Conservation (phyloP, 176 grass and related monocot genomes). For the Elaeis guineensis region DNA sequence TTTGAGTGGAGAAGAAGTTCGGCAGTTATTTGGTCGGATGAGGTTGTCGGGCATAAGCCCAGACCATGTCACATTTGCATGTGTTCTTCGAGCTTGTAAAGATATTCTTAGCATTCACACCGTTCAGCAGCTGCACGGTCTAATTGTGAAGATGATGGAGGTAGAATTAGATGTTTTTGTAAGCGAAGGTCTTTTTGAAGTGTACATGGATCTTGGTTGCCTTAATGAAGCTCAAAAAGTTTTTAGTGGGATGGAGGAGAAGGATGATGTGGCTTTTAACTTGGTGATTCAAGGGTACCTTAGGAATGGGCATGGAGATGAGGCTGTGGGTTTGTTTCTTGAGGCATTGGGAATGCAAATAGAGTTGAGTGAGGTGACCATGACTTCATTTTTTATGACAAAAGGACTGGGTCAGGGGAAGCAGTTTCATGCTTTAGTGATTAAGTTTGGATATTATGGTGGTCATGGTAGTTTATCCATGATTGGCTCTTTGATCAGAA, state of each 20-base stretch:
- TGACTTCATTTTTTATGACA: no score
- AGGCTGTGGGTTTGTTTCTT: slow-evolving; percentile 7
- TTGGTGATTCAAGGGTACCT: slow-evolving; percentile 34
- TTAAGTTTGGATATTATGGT: slow-evolving; percentile 22
- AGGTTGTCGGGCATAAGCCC: slow-evolving; percentile 16
- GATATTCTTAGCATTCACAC: background rate
- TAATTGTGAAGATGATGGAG: slow-evolving; percentile 22
- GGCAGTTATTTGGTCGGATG: slow-evolving; percentile 23
- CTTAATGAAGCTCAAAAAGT: slow-evolving; percentile 22
- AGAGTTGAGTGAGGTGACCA: no score
- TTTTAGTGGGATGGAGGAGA: slow-evolving; percentile 24
- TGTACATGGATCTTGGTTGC: slow-evolving; percentile 24
- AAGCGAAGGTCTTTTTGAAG: slow-evolving; percentile 28
- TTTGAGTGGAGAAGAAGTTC: slow-evolving; percentile 12
- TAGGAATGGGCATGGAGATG: slow-evolving; percentile 18
- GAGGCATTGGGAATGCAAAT: slow-evolving; percentile 23
- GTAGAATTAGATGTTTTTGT: slow-evolving; percentile 22
- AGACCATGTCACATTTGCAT: slow-evolving; percentile 30
- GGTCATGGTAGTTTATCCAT: background rate
- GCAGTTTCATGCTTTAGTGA: slow-evolving; percentile 22
- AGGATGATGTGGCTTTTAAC: slow-evolving; percentile 33
- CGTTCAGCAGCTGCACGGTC: slow-evolving; percentile 20
- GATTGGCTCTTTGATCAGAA: slow-evolving; percentile 20
- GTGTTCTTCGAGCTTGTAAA: slow-evolving; percentile 28
- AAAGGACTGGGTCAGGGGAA: no score